phyloP scores from a whole-genome alignment of 257 asterid species.

The Solanum sejunctum region DNA sequence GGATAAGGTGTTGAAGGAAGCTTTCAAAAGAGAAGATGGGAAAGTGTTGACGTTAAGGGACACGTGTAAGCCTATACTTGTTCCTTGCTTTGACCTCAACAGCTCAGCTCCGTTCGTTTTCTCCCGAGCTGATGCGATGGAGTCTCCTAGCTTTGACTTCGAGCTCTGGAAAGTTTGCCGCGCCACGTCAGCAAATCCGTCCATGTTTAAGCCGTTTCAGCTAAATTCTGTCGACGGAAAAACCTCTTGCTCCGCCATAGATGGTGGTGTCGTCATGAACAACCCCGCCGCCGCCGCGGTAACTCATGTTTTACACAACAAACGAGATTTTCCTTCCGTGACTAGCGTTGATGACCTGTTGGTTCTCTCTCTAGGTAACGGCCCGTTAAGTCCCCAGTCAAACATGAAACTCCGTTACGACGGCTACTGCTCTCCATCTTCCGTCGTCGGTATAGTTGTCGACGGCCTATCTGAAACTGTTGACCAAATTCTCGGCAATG shows the following conservation, averaged over 20 bases:
- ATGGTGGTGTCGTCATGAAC: slow-evolving; percentile 96
- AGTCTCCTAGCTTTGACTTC: slow-evolving; percentile 76
- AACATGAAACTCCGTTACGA: slow-evolving; percentile 25
- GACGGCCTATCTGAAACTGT: slow-evolving; percentile 89
- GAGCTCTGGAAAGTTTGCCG: slow-evolving; percentile 89
- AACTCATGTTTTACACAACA: slow-evolving; percentile 89
- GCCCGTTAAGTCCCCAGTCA: slow-evolving; percentile 31
- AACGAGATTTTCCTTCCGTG: slow-evolving; percentile 76
- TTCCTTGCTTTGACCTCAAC: slow-evolving; percentile 74
- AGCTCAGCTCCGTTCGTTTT: slow-evolving; percentile 88
- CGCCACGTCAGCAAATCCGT: slow-evolving; percentile 80
- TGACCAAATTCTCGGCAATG: slow-evolving; percentile 81
- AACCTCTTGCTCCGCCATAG: slow-evolving; percentile 69
- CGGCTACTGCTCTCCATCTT: slow-evolving; percentile 45
- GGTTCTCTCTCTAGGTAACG: slow-evolving; percentile 78
- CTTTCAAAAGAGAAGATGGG: slow-evolving; percentile 49
- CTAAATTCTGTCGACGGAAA: slow-evolving; percentile 63
- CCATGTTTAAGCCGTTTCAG: slow-evolving; percentile 62
- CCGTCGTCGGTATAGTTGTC: slow-evolving; percentile 54
- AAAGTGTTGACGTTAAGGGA: slow-evolving; percentile 50
- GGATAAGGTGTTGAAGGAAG: slow-evolving; percentile 56
- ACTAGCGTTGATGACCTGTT: slow-evolving; percentile 78
- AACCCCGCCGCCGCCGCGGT: slow-evolving; percentile 98
- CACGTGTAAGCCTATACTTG: slow-evolving; percentile 79
- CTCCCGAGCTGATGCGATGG: slow-evolving; percentile 90